Percentiles rank a stretch among this genome's conserved stretches.
Evolutionary conservation across 1,284 basidiomycete species (phyloP).

Genomic region (Ustilago curta): DNA sequence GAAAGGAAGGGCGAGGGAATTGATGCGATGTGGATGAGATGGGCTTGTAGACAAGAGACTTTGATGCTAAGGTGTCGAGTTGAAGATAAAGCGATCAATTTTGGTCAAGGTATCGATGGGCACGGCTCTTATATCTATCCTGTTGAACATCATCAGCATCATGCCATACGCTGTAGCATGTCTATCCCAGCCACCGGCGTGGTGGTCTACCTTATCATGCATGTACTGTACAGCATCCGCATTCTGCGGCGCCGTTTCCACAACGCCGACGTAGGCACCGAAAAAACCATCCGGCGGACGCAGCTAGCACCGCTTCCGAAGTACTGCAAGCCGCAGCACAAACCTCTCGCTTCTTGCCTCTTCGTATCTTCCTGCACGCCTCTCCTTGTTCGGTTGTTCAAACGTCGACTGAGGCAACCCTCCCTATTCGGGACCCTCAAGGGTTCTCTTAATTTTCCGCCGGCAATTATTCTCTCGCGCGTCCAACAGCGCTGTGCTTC

Average conservation of each 20-base stretch:
- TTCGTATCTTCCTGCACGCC: too few species aligned
- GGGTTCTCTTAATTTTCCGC: neutral
- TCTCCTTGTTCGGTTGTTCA: too few species aligned
- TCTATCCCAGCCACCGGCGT: too few species aligned
- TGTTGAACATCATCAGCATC: too few species aligned
- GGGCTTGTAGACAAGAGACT: too few species aligned
- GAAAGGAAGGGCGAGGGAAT: neutral
- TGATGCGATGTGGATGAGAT: neutral
- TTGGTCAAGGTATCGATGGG: too few species aligned
- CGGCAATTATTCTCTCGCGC: neutral
- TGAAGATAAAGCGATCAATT: too few species aligned
- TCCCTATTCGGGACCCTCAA: slow-evolving; percentile 8
- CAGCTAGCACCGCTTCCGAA: too few species aligned
- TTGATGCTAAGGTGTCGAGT: neutral
- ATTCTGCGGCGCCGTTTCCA: neutral
- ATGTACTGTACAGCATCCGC: neutral
- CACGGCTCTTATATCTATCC: too few species aligned
- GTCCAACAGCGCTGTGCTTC: neutral
- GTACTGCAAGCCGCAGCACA: neutral
- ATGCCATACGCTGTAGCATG: too few species aligned
- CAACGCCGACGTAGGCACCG: neutral
- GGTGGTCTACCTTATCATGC: neutral
- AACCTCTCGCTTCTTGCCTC: neutral
- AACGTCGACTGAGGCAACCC: neutral
- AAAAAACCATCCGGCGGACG: neutral